Percentiles rank a stretch among this genome's conserved stretches.
Conservation (phyloP, 2,329 filamentous ascomycete species). For the Aspergillus ochraceoroseus region DNA sequence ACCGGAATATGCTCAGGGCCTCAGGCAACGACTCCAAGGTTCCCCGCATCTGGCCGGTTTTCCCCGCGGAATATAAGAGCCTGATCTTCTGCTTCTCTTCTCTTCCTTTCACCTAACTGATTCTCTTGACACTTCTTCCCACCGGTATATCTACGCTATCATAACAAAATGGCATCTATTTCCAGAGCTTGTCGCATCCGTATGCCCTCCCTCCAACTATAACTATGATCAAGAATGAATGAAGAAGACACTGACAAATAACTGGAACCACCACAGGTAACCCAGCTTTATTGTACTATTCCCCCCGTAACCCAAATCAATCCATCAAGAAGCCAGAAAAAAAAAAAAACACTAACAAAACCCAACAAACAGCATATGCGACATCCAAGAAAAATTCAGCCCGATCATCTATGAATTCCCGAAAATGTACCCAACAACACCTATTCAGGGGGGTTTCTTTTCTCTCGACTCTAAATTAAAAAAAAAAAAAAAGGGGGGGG, state of each 20-base stretch:
- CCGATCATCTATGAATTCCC: slow-evolving; percentile 77
- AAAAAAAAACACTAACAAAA: slow-evolving; percentile 1
- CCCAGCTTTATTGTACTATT: slow-evolving; percentile 48
- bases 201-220: slow-evolving; percentile 20
- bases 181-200: slow-evolving; percentile 27
- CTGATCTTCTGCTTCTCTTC: background rate
- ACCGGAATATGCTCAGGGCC: background rate
- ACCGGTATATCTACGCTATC: background rate
- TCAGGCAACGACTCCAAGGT: background rate
- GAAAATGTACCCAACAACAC: slow-evolving; percentile 62
- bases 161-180: slow-evolving; percentile 19
- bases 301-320: background rate
- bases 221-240: no score
- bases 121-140: background rate
- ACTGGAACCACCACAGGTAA: slow-evolving; percentile 34
- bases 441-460: no score
- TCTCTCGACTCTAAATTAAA: slow-evolving; percentile 1
- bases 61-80: slow-evolving; percentile 1
- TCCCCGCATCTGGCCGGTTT: slow-evolving; percentile 11
- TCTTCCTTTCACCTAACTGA: background rate
- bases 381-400: slow-evolving; percentile 91
- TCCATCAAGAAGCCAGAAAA: no score
- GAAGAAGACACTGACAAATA: slow-evolving; percentile 4
- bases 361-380: slow-evolving; percentile 65
- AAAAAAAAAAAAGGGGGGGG: no score